Conservation (phyloP, 495 filamentous ascomycete species). For the Aspergillus homomorphus region DNA sequence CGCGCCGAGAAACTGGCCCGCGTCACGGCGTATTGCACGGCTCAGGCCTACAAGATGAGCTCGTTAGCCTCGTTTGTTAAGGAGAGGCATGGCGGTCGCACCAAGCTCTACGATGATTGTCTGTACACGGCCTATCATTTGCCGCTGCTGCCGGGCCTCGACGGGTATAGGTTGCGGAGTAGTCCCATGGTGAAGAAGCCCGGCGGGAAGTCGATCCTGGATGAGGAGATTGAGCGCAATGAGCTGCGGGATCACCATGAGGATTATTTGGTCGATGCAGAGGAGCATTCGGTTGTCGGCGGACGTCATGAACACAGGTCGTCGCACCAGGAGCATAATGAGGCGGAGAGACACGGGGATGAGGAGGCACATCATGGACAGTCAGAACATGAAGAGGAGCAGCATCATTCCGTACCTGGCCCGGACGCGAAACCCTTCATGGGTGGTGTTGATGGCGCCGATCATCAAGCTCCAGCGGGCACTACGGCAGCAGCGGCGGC, state of each 20-base stretch:
- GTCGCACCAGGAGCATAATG: slow-evolving; percentile 9
- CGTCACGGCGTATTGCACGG: slow-evolving; percentile 94
- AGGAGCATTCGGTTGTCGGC: slow-evolving; percentile 36
- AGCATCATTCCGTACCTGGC: neutral
- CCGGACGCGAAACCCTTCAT: neutral
- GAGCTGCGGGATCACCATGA: slow-evolving; percentile 87
- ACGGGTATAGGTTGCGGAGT: slow-evolving; percentile 83
- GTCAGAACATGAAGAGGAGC: neutral
- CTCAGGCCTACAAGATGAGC: slow-evolving; percentile 86
- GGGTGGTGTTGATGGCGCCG: neutral
- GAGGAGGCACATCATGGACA: neutral
- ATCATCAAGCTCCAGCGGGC: neutral
- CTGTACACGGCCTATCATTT: slow-evolving; percentile 94
- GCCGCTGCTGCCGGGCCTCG: slow-evolving; percentile 76
- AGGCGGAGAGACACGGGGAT: slow-evolving; percentile 3
- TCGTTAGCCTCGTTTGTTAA: slow-evolving; percentile 82
- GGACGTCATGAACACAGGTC: slow-evolving; percentile 24
- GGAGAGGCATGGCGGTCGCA: slow-evolving; percentile 84
- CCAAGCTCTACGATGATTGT: slow-evolving; percentile 99
- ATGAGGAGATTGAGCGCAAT: slow-evolving; percentile 95
- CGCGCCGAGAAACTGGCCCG: slow-evolving; percentile 83
- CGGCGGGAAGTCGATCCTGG: slow-evolving; percentile 86
- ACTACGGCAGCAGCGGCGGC: no score
- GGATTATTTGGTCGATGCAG: slow-evolving; percentile 68
- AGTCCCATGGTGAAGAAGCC: slow-evolving; percentile 88